These are phyloP conservation scores for Calonectria montana DNA, from an alignment of 2,329 filamentous ascomycete genomes.

Conservation along the genomic window DNA sequence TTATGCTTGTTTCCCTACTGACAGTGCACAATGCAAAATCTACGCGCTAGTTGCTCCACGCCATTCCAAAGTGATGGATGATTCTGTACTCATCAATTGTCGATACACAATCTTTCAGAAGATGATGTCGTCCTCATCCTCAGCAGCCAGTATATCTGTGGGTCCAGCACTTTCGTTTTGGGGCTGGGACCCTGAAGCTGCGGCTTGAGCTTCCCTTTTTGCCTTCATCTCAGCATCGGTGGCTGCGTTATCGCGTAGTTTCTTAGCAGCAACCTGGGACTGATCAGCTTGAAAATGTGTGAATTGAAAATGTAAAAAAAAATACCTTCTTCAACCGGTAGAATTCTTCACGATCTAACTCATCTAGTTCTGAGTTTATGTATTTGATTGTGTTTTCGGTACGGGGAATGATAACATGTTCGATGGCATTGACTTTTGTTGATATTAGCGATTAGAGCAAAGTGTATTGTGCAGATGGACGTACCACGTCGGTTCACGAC, in stretches of 20 bases:
- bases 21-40: neutral
- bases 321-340: constrained; percentile 89
- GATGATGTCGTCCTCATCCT: constrained; percentile 87
- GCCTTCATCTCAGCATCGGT: constrained; percentile 81
- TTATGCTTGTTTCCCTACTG: neutral
- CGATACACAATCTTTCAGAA: constrained; percentile 65
- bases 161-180: constrained; percentile 52
- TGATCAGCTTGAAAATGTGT: constrained; percentile 17
- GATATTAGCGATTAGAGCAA: constrained; percentile 2
- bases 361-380: constrained; percentile 98
- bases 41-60: neutral
- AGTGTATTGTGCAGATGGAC: neutral
- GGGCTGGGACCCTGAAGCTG: constrained; percentile 48
- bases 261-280: constrained; percentile 78
- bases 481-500: constrained; percentile 94
- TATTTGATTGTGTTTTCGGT: constrained; percentile 99
- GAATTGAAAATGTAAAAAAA: neutral
- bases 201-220: constrained; percentile 68
- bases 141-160: constrained; percentile 77
- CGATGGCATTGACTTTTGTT: constrained; percentile 86
- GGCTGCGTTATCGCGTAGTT: constrained; percentile 79
- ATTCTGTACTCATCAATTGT: neutral
- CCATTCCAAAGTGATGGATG: neutral
- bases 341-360: constrained; percentile 97
- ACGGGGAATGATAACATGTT: constrained; percentile 95